Conservation (phyloP, 495 filamentous ascomycete genomes). For the Penicillium alfredii region DNA sequence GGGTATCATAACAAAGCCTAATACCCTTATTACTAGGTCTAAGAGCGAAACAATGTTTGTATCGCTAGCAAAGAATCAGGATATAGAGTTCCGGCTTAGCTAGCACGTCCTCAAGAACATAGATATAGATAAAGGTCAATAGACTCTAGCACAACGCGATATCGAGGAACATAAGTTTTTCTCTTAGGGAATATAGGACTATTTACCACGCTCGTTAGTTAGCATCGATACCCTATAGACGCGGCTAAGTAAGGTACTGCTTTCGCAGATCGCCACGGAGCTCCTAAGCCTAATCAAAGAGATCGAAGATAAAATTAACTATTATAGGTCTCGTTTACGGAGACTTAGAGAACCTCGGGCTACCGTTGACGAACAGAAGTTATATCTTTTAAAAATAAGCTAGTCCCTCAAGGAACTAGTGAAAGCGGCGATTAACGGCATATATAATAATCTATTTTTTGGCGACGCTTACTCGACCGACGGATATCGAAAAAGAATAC, state of each 20-base stretch:
- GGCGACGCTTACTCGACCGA: conserved; percentile 27
- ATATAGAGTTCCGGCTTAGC: conserved; percentile 40
- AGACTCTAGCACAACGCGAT: conserved; percentile 30
- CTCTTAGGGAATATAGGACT: conserved; percentile 41
- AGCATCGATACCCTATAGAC: conserved; percentile 47
- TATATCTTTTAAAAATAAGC: conserved; percentile 49
- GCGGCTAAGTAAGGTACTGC: conserved; percentile 52
- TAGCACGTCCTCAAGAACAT: conserved; percentile 49
- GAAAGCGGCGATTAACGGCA: conserved; percentile 48
- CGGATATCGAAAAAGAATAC: conserved; percentile 49
- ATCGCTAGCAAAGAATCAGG: conserved; percentile 39
- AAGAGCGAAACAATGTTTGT: conserved; percentile 36
- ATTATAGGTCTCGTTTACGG: conserved; percentile 28
- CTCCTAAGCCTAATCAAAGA: conserved; percentile 56
- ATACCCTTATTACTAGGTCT: conserved; percentile 35
- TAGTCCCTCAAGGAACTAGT: conserved; percentile 44
- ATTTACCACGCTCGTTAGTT: conserved; percentile 27
- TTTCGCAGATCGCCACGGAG: conserved; percentile 48
- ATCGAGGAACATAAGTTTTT: conserved; percentile 37
- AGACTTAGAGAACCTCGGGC: conserved; percentile 46
- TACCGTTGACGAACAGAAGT: conserved; percentile 44
- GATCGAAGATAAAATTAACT: conserved; percentile 37
- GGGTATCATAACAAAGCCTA: conserved; percentile 49
- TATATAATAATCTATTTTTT: conserved; percentile 55
- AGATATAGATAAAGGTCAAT: conserved; percentile 35